These are phyloP conservation scores for Dictyostelium firmibasis DNA, from an alignment of 78 protist genomes.

Conservation along the genomic window DNA sequence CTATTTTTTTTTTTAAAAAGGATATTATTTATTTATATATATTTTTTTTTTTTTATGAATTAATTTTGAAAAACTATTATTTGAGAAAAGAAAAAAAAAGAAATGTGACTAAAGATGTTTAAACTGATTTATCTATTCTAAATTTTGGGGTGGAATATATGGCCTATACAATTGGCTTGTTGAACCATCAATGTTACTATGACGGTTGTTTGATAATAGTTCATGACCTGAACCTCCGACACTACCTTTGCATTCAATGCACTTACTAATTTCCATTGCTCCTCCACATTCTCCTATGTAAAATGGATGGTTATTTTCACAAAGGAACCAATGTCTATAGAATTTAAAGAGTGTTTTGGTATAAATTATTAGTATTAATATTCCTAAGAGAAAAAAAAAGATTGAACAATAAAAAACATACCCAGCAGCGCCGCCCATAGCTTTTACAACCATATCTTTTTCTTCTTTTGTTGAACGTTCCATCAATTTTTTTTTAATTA, in stretches of 20 bases:
- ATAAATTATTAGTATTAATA: background rate
- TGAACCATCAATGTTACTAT: constrained; percentile 41
- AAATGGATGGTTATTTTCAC: constrained; percentile 66
- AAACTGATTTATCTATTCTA: background rate
- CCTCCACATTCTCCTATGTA: constrained; percentile 87
- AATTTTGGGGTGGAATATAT: background rate
- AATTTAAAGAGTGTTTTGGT: too few species aligned
- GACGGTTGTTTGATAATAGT: background rate
- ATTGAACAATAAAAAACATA: background rate
- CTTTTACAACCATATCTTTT: background rate
- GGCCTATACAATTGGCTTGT: background rate
- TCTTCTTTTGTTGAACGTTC: constrained; percentile 7
- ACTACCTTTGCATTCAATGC: constrained; percentile 76
- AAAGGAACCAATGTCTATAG: constrained; percentile 51
- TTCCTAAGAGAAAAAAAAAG: background rate
- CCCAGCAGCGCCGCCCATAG: constrained; percentile 26
- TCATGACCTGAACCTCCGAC: constrained; percentile 76
- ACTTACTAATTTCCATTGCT: constrained; percentile 38
- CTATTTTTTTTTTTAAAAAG: too few species aligned
- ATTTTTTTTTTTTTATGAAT: too few species aligned
- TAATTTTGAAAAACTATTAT: background rate
- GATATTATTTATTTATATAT: background rate
- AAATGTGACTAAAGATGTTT: background rate
- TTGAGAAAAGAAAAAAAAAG: background rate
- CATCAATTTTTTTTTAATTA: background rate